Evolutionary conservation across 179 eudicot species (phyloP).

Genomic region (Sideroxylon spinosum): DNA sequence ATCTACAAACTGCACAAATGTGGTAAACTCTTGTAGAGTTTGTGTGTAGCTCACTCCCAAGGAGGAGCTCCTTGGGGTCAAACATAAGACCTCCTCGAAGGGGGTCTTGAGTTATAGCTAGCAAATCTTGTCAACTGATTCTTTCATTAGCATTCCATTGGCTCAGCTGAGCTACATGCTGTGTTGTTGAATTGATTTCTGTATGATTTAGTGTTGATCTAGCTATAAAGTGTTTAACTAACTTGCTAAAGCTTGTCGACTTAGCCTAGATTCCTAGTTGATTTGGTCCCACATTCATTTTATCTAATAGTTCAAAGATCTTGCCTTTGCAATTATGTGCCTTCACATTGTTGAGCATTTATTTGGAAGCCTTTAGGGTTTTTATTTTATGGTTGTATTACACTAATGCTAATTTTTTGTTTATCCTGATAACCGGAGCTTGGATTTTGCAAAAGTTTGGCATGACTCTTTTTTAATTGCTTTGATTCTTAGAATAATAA

Average conservation of each 20-base stretch:
- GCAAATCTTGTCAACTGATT: too few relatives aligned
- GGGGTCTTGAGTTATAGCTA: too few relatives aligned
- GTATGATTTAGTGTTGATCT: neutral
- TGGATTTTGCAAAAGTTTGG: neutral
- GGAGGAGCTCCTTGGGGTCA: too few relatives aligned
- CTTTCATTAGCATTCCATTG: neutral
- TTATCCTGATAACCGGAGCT: neutral
- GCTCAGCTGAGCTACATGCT: neutral
- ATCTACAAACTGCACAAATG: too few relatives aligned
- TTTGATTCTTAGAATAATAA: too few relatives aligned
- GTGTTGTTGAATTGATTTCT: slow-evolving; percentile 11
- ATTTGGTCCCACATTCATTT: neutral
- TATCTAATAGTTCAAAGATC: neutral
- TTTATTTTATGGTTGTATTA: neutral
- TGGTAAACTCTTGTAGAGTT: too few relatives aligned
- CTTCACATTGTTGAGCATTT: neutral
- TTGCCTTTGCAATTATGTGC: neutral
- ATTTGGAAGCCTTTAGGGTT: neutral
- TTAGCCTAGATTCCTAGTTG: neutral
- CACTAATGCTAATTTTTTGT: neutral
- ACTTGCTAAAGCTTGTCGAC: slow-evolving; percentile 8
- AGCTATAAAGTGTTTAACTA: neutral
- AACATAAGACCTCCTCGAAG: too few relatives aligned
- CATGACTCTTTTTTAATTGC: neutral
- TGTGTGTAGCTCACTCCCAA: too few relatives aligned